A percentile compares a stretch with the other conserved stretches of the same genome.
phyloP scores from a whole-genome alignment of 352 stramenopile species.

The Globisporangium paroecandrum region DNA sequence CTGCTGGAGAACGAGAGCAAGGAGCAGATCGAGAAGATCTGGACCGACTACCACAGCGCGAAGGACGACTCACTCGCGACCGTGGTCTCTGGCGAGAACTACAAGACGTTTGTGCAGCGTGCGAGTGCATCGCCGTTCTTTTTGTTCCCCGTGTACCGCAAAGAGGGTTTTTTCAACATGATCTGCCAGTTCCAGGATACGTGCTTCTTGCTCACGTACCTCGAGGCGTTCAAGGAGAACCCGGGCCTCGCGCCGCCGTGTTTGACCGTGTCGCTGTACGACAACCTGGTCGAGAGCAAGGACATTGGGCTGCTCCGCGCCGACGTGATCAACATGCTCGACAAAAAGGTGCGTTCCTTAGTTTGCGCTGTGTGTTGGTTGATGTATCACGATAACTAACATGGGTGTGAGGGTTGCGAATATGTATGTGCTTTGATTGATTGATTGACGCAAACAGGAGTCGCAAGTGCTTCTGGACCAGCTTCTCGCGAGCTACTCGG shows the following conservation, averaged over 20 bases:
- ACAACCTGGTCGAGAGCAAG: slow-evolving; percentile 72
- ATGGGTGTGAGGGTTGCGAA: neutral
- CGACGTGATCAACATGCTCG: slow-evolving; percentile 85
- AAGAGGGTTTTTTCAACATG: slow-evolving; percentile 88
- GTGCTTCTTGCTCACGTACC: slow-evolving; percentile 83
- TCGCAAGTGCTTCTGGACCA: slow-evolving; percentile 62
- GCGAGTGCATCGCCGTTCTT: slow-evolving; percentile 64
- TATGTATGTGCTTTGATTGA: neutral
- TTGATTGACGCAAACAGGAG: slow-evolving; percentile 30
- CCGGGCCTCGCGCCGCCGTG: slow-evolving; percentile 68
- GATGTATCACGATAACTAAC: neutral
- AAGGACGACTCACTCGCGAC: slow-evolving; percentile 74
- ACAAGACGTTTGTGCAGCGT: slow-evolving; percentile 44
- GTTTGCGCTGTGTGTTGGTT: neutral
- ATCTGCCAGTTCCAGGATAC: slow-evolving; percentile 88
- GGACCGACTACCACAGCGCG: slow-evolving; percentile 71
- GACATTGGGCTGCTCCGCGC: slow-evolving; percentile 67
- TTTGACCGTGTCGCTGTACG: slow-evolving; percentile 77
- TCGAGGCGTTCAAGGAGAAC: slow-evolving; percentile 88
- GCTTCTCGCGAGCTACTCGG: slow-evolving; percentile 61
- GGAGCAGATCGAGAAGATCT: slow-evolving; percentile 64
- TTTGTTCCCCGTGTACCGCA: slow-evolving; percentile 80
- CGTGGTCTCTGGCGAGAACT: slow-evolving; percentile 36
- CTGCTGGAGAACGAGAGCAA: slow-evolving; percentile 65
- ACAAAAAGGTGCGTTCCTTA: slow-evolving; percentile 50